A percentile compares a stretch with the other conserved stretches of the same genome.
phyloP scores from a whole-genome alignment of 805 yeast genomes.

The Myxozyma udenii region DNA sequence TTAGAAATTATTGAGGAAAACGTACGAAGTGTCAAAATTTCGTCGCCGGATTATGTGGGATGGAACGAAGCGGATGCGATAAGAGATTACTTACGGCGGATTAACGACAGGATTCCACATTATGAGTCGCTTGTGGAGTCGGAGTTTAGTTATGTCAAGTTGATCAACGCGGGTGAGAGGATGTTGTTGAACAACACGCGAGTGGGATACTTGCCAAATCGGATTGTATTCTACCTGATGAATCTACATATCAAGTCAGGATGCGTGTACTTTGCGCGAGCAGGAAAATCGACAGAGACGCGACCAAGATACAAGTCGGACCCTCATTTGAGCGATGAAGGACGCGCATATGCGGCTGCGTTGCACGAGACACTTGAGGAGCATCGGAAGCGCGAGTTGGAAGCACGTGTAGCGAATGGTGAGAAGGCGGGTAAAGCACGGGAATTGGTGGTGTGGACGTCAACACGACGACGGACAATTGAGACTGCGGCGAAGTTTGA shows the following conservation, averaged over 20 bases:
- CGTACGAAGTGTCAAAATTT: slow-evolving; percentile 73
- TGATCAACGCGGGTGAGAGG: slow-evolving; percentile 85
- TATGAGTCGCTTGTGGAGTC: slow-evolving; percentile 63
- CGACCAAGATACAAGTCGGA: slow-evolving; percentile 65
- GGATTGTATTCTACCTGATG: slow-evolving; percentile 89
- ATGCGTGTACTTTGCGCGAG: slow-evolving; percentile 84
- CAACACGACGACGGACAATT: slow-evolving; percentile 78
- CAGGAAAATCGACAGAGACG: slow-evolving; percentile 46
- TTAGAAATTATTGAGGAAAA: slow-evolving; percentile 64
- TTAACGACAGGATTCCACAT: slow-evolving; percentile 60
- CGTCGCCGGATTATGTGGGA: slow-evolving; percentile 67
- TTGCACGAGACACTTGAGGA: slow-evolving; percentile 57
- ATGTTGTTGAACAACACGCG: slow-evolving; percentile 75
- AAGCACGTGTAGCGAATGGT: slow-evolving; percentile 12
- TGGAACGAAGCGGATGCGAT: slow-evolving; percentile 76
- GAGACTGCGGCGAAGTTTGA: slow-evolving; percentile 73
- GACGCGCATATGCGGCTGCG: slow-evolving; percentile 61
- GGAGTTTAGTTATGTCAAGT: slow-evolving; percentile 70
- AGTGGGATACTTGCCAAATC: slow-evolving; percentile 83
- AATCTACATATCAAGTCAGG: slow-evolving; percentile 85
- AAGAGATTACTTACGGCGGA: slow-evolving; percentile 69
- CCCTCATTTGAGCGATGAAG: slow-evolving; percentile 76
- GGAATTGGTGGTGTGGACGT: slow-evolving; percentile 86
- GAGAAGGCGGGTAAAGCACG: slow-evolving; percentile 10
- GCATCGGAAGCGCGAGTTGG: slow-evolving; percentile 34